Percentiles rank a stretch among this genome's conserved stretches.
Conservation (phyloP, 2,329 filamentous ascomycete genomes). For the Zymoseptoria crescenta region DNA sequence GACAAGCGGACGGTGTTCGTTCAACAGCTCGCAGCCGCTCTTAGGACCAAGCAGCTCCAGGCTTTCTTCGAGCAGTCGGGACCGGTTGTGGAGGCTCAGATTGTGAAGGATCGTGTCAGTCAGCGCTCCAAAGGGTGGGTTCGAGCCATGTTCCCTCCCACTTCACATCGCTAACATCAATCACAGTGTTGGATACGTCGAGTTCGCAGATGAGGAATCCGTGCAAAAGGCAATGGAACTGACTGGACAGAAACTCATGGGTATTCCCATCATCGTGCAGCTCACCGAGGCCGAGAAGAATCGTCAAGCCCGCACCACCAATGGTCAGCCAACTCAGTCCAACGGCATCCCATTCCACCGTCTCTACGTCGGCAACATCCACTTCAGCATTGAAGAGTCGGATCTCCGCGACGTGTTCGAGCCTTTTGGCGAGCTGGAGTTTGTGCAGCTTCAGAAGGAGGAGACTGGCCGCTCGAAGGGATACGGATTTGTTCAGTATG, state of each 20-base stretch:
- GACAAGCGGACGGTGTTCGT: conserved; percentile 97
- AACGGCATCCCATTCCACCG: conserved; percentile 93
- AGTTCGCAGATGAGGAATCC: conserved; percentile 94
- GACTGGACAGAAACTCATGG: conserved; percentile 96
- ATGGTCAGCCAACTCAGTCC: conserved; percentile 59
- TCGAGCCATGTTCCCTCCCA: conserved; percentile 1
- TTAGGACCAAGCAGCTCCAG: conserved; percentile 86
- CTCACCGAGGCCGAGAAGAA: conserved; percentile 97
- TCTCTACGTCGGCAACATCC: conserved; percentile 97
- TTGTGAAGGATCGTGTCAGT: conserved; percentile 95
- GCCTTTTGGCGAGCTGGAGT: conserved; percentile 94
- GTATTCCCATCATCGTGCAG: conserved; percentile 97
- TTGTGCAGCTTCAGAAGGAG: conserved; percentile 95
- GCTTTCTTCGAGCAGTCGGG: conserved; percentile 94
- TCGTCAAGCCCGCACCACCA: conserved; percentile 80
- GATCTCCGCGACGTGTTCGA: conserved; percentile 95
- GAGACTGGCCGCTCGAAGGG: conserved; percentile 83
- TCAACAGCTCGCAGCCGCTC: conserved; percentile 89
- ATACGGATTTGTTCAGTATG: conserved; percentile 98
- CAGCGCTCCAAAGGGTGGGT: conserved; percentile 93
- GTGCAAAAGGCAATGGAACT: conserved; percentile 91
- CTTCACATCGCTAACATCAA: conserved; percentile 31
- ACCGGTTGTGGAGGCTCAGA: conserved; percentile 92
- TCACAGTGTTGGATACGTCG: conserved; percentile 90
- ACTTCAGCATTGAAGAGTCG: conserved; percentile 96